A percentile compares a stretch with the other conserved stretches of the same genome.
Evolutionary conservation across 768 basidiomycete species (phyloP).

Genomic region (Tricholoma furcatifolium): DNA sequence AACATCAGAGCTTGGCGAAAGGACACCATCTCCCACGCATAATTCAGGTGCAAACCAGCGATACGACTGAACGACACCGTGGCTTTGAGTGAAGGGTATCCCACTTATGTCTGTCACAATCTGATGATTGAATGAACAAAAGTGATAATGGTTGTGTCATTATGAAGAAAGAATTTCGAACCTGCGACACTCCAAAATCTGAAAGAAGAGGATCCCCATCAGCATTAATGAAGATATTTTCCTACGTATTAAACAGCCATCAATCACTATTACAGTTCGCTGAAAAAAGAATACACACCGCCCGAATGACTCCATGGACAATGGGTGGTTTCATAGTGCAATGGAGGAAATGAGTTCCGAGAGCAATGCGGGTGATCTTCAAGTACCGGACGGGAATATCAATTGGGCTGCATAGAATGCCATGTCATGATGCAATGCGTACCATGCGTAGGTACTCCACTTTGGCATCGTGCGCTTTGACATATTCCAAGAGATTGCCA

Average conservation of each 20-base stretch:
- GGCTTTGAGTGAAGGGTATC: conserved; percentile 54
- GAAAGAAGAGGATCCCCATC: conserved; percentile 48
- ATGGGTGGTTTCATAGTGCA: conserved; percentile 44
- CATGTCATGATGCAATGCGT: no score
- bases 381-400: neutral
- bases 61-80: conserved; percentile 43
- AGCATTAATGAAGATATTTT: conserved; percentile 46
- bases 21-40: conserved; percentile 45
- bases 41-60: conserved; percentile 60
- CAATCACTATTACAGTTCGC: no score
- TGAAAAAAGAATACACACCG: conserved; percentile 27
- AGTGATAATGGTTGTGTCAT: neutral
- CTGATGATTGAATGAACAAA: conserved; percentile 24
- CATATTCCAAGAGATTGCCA: conserved; percentile 48
- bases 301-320: conserved; percentile 56
- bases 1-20: conserved; percentile 49
- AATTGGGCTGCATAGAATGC: neutral
- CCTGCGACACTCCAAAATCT: conserved; percentile 58
- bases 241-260: conserved; percentile 26
- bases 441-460: conserved; percentile 47
- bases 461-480: conserved; percentile 33
- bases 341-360: conserved; percentile 49
- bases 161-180: conserved; percentile 17
- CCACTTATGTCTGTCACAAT: conserved; percentile 58
- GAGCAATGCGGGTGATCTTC: conserved; percentile 45